Base-by-base conservation (phyloP, 305 asterid genomes). In the Withania somnifera region DNA sequence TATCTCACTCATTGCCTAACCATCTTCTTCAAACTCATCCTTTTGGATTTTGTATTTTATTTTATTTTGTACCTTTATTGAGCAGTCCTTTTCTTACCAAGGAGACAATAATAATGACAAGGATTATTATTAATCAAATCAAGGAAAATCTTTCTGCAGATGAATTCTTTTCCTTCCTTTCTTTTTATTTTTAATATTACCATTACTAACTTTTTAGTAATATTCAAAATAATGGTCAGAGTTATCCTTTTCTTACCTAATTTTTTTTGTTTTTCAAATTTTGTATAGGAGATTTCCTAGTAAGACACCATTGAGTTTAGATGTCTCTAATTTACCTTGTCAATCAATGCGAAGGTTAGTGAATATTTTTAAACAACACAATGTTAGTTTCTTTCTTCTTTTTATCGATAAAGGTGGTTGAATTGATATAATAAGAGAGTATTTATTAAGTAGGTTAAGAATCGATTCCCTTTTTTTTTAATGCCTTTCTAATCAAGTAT, bases 1-100 rank as follows among this genome's bases (percentile, higher is more conserved):
- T 80, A 20, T 61, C 84, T 77, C 88, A 82, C 61, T 82, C 69
- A 81, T 85, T 85, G 78, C 84, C 86, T 73, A 80, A 78, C 78
- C 85, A 82, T n/a, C n/a, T n/a, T 88, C 76, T 50, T 47, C 34
- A 81, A 81, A 76, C 40, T 20, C 11, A 47, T 19, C 52, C 30
- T 36, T 51, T 32, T 36, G 3, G 13, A 7, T 22, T 14, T 7
- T 36, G n/a, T 19, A 28, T 61, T 36, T 14, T 3, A 34, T 34
- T 34, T 3, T 34, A 6, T n/a, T 60, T 71, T n/a, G 28, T 63
- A 78, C 6, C 77, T 78, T 32, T 42, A 15, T 45, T 79, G 15
- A 80, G 20, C 11, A 77, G 79, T 78, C 85, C 24, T 88, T 83
- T 75, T 66, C 67, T 84, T 69, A 63, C 81, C 20, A 36, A 68